Evolutionary conservation across 2,329 filamentous ascomycete genomes (phyloP), one percentile per base, ranked within the genome.

Genomic region (Penicillium digitatum): DNA sequence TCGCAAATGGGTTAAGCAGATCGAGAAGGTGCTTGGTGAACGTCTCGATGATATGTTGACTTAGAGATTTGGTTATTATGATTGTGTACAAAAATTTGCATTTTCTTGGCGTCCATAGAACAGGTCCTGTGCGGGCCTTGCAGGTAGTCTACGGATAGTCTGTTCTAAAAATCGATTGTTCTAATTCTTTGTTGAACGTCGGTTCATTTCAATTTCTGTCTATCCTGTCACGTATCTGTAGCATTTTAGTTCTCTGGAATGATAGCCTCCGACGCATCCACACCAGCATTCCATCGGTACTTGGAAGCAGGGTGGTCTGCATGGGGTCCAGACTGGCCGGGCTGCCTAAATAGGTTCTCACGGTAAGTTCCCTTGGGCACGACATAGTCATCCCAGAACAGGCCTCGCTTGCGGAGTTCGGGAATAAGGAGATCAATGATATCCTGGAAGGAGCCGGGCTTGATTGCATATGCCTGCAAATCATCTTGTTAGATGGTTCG

Each of bases 1-100:
- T 35, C 83, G 92, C 69, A 81, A 85, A 66, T 96, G 94, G 93
- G 94, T 97, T 65, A 83, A 87, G 69, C 86, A 86, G 74, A 95
- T 99, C 69, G 93, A 97, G 75, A 86, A 83, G 44, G 87, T 95
- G 29, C 76, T 97, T 49, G 94, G 94, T 5, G 93, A 97, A 80
- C 91, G 87, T 66, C 76, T 97, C 69, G 90, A 96, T 74, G 85
- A 87, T 48, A 96, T 96, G 93, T 79, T 96, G 77, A 89, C 89
- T 75, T 95, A 85, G 63, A 58, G 49, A 32, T 29, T 49, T 14
- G 46, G 20, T 55, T n/a, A n/a, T 46, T 47, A 45, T 57, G 55
- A 44, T 53, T 40, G 54, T 65, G 61, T 65, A 64, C 45, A 65
- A 64, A 64, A 61, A 59, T 49, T 52, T 52, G 62, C 60, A 63